Percentiles rank a stretch among this genome's conserved stretches.
Conservation (phyloP, 2,329 filamentous ascomycete genomes). For the Beauveria sp. region DNA sequence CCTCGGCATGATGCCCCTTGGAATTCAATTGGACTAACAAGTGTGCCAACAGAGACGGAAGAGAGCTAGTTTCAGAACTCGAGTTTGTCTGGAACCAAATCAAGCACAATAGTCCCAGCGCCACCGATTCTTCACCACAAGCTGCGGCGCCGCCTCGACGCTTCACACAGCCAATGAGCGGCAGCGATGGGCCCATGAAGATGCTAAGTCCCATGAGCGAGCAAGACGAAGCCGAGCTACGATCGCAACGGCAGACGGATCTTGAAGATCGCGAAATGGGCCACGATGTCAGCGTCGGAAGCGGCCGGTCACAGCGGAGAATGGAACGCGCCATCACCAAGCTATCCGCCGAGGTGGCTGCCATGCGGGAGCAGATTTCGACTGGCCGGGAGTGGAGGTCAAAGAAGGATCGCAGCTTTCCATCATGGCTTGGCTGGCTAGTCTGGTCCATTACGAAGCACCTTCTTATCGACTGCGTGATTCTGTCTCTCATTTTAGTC, state of each 20-base stretch:
- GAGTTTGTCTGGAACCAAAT: conserved; percentile 99
- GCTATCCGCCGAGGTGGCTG: conserved; percentile 87
- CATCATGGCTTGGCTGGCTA: conserved; percentile 64
- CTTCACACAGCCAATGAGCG: conserved; percentile 39
- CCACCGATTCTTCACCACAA: conserved; percentile 50
- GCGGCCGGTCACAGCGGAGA: conserved; percentile 65
- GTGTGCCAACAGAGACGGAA: conserved; percentile 53
- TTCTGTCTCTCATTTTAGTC: conserved; percentile 58
- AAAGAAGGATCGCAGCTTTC: conserved; percentile 55
- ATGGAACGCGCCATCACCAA: conserved; percentile 82
- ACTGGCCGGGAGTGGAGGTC: conserved; percentile 64
- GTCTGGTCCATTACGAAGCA: conserved; percentile 67
- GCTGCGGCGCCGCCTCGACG: conserved; percentile 23
- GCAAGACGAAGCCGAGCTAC: conserved; percentile 59
- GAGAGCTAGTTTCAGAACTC: conserved; percentile 85
- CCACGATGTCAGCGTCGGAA: conserved; percentile 22
- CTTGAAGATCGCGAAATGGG: conserved; percentile 38
- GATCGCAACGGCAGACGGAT: conserved; percentile 41
- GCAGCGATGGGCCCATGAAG: conserved; percentile 52
- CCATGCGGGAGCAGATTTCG: conserved; percentile 83
- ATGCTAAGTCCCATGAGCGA: conserved; percentile 83
- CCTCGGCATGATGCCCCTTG: background rate
- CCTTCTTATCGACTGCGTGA: conserved; percentile 60
- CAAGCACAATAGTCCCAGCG: conserved; percentile 70
- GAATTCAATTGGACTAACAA: background rate